These are phyloP conservation scores for Solanum hybrid DNA, from an alignment of 305 asterid genomes.

Conservation along the genomic window DNA sequence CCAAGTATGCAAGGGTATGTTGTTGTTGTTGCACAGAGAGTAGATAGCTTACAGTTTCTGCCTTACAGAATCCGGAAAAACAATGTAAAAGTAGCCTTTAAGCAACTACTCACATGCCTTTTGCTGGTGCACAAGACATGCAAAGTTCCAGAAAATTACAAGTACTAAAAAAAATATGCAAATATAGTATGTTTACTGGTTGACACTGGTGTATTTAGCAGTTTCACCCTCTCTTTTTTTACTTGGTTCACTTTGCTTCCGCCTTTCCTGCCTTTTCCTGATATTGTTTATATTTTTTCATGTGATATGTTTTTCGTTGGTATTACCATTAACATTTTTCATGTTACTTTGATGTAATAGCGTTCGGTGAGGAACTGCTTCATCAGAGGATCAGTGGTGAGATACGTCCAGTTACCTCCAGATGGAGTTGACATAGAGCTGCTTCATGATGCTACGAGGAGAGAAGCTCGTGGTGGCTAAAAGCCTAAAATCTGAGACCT, in stretches of 20 bases:
- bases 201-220: background rate
- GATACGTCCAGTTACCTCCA: conserved; percentile 95
- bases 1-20: background rate
- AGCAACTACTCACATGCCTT: background rate
- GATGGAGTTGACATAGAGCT: conserved; percentile 95
- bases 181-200: background rate
- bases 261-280: background rate
- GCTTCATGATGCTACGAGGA: conserved; percentile 96
- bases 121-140: background rate
- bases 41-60: background rate
- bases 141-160: background rate
- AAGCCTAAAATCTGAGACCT: conserved; percentile 27
- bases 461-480: conserved; percentile 93
- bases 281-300: background rate
- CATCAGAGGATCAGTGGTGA: conserved; percentile 95
- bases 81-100: background rate
- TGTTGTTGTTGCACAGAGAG: background rate
- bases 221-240: background rate
- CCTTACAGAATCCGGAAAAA: background rate
- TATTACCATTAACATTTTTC: background rate
- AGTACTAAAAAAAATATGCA: background rate
- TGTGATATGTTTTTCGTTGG: background rate
- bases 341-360: conserved; percentile 32
- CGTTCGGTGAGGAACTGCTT: conserved; percentile 96
- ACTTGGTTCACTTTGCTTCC: background rate